phyloP scores from a whole-genome alignment of 2,329 filamentous ascomycete species.

The Penicillium vulpinum region DNA sequence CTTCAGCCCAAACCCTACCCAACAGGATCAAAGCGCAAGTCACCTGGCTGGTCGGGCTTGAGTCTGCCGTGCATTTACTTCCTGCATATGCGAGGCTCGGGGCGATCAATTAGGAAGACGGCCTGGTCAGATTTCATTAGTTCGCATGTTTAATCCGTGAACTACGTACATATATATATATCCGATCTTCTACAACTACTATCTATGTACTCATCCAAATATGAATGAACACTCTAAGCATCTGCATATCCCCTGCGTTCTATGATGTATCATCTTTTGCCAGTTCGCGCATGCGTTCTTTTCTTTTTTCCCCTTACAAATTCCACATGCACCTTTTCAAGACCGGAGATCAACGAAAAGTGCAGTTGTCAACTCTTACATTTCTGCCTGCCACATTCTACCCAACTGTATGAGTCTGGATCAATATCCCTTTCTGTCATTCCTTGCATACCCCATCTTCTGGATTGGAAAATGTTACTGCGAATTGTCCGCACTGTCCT shows the following conservation, averaged over 20 bases:
- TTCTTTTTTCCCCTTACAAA: too few species aligned
- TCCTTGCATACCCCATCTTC: not conserved
- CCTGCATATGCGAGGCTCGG: constrained; percentile 13
- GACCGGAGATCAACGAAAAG: too few species aligned
- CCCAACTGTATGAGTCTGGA: not conserved
- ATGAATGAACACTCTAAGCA: too few species aligned
- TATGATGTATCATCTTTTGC: not conserved
- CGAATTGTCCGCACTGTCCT: not conserved
- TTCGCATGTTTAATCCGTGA: not conserved
- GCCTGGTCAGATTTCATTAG: not conserved
- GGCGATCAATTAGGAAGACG: not conserved
- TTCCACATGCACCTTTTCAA: too few species aligned
- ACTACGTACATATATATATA: too few species aligned
- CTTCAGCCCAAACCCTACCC: constrained; percentile 16
- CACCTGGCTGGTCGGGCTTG: constrained; percentile 7
- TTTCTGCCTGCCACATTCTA: constrained; percentile 2
- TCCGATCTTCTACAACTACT: not conserved
- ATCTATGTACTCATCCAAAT: too few species aligned
- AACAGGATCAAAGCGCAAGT: constrained; percentile 21
- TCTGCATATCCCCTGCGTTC: not conserved
- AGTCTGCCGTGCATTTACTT: constrained; percentile 17
- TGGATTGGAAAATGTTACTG: too few species aligned
- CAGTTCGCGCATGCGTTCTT: not conserved
- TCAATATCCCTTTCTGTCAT: not conserved
- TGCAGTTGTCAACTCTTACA: not conserved